Conservation (phyloP, 106 monocot species). For the Dioscorea zingiberensis region DNA sequence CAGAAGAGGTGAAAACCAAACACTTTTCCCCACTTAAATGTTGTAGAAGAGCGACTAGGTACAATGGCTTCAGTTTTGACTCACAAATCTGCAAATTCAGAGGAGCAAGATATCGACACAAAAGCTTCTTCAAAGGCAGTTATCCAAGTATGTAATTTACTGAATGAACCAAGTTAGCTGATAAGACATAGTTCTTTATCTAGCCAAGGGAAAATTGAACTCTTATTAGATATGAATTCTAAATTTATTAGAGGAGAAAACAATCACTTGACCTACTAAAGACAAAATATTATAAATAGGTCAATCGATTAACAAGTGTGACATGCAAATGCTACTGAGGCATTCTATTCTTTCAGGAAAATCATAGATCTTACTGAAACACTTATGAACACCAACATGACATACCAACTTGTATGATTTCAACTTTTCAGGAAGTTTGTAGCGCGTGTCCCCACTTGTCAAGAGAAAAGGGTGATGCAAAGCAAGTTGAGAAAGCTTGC, state of each 20-base stretch:
- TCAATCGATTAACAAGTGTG: too few relatives aligned
- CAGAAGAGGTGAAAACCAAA: conserved; percentile 83
- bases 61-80: conserved; percentile 66
- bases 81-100: conserved; percentile 55
- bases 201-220: too few relatives aligned
- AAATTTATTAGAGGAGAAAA: too few relatives aligned
- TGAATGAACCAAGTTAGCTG: too few relatives aligned
- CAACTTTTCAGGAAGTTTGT: conserved; percentile 69
- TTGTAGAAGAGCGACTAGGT: conserved; percentile 72
- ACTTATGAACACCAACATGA: not conserved
- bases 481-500: conserved; percentile 85
- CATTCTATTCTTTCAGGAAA: too few relatives aligned
- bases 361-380: not conserved
- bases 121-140: not conserved
- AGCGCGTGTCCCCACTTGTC: conserved; percentile 64
- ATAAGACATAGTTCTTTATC: too few relatives aligned
- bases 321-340: too few relatives aligned
- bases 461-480: conserved; percentile 84
- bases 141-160: too few relatives aligned
- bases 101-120: conserved; percentile 5
- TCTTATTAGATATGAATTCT: too few relatives aligned
- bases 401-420: conserved; percentile 63
- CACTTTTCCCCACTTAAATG: conserved; percentile 65
- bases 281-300: too few relatives aligned
- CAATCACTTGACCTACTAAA: too few relatives aligned